These are phyloP conservation scores for Jamesozyma gamospora DNA, from an alignment of 805 yeast species.

Conservation along the genomic window DNA sequence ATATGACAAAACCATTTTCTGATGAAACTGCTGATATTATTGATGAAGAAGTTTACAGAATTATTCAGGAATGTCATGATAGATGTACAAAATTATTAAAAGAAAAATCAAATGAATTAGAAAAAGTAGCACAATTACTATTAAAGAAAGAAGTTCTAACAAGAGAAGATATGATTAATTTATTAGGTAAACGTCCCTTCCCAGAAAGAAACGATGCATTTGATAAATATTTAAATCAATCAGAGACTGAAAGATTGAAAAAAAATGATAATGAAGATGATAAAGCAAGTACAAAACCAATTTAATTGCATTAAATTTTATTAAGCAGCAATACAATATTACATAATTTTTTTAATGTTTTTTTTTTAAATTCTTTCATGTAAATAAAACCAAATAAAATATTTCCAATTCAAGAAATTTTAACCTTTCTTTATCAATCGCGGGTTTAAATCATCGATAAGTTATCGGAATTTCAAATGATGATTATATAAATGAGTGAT, in stretches of 20 bases:
- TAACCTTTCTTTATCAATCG: too few relatives aligned
- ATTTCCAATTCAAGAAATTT: too few relatives aligned
- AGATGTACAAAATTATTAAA: conserved; percentile 59
- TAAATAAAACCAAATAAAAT: neutral
- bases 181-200: conserved; percentile 87
- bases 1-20: conserved; percentile 76
- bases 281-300: neutral
- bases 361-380: neutral
- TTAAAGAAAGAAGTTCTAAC: conserved; percentile 82
- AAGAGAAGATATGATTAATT: conserved; percentile 83
- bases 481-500: too few relatives aligned
- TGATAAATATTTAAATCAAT: conserved; percentile 27
- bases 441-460: too few relatives aligned
- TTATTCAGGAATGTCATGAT: conserved; percentile 65
- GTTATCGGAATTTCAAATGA: too few relatives aligned
- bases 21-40: conserved; percentile 75
- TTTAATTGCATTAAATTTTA: too few relatives aligned
- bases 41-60: conserved; percentile 72
- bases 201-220: conserved; percentile 86
- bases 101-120: conserved; percentile 68
- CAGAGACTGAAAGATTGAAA: conserved; percentile 19
- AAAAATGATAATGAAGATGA: conserved; percentile 14
- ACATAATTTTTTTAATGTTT: too few relatives aligned
- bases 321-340: too few relatives aligned
- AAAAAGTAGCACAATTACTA: conserved; percentile 77